Conservation (phyloP, 2,329 filamentous ascomycete genomes). For the Epichloe elymi region DNA sequence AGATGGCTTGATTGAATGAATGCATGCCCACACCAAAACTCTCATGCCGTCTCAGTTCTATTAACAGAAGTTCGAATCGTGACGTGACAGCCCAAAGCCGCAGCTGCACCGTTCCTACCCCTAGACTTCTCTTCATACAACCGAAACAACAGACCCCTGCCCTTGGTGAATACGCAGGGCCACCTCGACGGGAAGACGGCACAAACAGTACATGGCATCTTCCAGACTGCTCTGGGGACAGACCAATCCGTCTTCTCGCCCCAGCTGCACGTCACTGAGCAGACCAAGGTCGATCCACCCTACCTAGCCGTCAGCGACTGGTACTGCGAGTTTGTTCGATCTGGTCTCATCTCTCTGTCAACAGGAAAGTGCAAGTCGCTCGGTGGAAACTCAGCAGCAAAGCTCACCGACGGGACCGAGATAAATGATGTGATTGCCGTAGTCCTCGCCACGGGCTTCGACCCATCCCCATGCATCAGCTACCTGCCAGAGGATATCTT, state of each 20-base stretch:
- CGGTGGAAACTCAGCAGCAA: conserved; percentile 23
- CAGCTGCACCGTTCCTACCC: conserved; percentile 52
- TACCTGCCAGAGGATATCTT: conserved; percentile 49
- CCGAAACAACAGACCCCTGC: conserved; percentile 43
- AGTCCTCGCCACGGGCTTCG: conserved; percentile 65
- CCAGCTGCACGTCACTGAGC: conserved; percentile 24
- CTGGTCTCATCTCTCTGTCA: conserved; percentile 40
- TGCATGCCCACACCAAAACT: not conserved
- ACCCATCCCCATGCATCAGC: conserved; percentile 47
- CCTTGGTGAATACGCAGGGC: conserved; percentile 50
- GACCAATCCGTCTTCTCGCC: conserved; percentile 40
- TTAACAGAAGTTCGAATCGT: no score
- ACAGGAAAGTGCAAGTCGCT: conserved; percentile 31
- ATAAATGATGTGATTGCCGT: conserved; percentile 51
- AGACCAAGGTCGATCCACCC: conserved; percentile 37
- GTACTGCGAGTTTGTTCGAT: conserved; percentile 62
- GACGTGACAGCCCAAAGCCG: conserved; percentile 24
- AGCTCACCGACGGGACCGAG: conserved; percentile 14
- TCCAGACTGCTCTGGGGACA: conserved; percentile 33
- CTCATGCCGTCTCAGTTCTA: no score
- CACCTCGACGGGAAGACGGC: conserved; percentile 48
- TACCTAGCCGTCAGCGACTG: conserved; percentile 58
- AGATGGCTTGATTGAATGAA: conserved; percentile 5
- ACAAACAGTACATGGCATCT: conserved; percentile 37
- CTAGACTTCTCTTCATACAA: conserved; percentile 64